Base-by-base conservation (phyloP, 202 grass and related monocot genomes). In the Zizania palustris region DNA sequence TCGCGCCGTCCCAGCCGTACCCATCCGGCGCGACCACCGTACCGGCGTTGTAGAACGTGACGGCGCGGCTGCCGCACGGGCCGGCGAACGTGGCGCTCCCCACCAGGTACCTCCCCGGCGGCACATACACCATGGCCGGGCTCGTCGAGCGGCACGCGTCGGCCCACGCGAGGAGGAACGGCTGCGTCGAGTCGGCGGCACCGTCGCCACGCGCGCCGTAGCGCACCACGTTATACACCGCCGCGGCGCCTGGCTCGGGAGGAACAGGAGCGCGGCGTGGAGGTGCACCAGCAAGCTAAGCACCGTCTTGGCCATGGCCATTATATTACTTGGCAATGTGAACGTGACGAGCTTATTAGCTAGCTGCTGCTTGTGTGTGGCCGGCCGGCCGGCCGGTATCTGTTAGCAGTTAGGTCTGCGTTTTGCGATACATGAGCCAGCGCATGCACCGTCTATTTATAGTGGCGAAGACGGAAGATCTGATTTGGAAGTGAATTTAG, bases 121-220 rank as follows among this genome's bases (percentile, higher is more conserved):
- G 93, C 57, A 97, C 90, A 45, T 76, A 43, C 63, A 97, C 85
- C 8, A 81, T 87, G 28, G 75, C 71, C 39, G 86, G 76, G 10
- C 63, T 63, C 5, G 75, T 43, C 20, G 91, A 97, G 65, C 82
- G 69, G 79, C 94, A 97, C 41, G 94, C 94, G 49, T 55, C 84
- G 3, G 59, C 54, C 94, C 94, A 97, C 40, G 94, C 88, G 21
- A 54, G 81, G 10, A 83, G 84, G 87, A 97, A 88, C 34, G 94
- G 10, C 4, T 18, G 20, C 76, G 88, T 63, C 40, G 91, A 83
- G 86, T 97, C 88, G 0, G 91, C 69, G 15, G 9, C 63, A 43
- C 88, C 91, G 60, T 92, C 91, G 12, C 89, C 56, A 3, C 80
- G 88, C 12, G 94, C 94, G 60, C 91, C 91, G 72, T 91, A 97